Percentiles rank a stretch among this genome's conserved stretches.
phyloP scores from a whole-genome alignment of 306 rosid species.

The Hippophae gyantsensis region DNA sequence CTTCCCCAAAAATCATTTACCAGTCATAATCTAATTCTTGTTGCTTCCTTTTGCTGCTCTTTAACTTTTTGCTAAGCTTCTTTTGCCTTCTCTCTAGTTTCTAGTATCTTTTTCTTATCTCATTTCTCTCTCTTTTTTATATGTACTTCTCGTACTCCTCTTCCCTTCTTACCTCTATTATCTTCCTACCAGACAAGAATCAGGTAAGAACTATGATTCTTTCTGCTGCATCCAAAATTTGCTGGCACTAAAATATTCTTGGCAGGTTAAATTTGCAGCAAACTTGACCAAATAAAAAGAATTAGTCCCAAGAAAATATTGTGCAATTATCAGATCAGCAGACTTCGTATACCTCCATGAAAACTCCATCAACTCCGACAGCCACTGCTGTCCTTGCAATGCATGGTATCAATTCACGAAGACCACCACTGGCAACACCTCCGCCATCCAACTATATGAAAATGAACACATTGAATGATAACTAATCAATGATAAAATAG shows the following conservation, averaged over 20 bases:
- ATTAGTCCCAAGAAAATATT: background rate
- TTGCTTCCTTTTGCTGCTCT: no score
- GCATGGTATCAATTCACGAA: slow-evolving; percentile 93
- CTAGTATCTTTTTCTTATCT: no score
- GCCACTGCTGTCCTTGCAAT: slow-evolving; percentile 93
- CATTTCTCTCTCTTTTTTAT: no score
- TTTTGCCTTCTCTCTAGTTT: no score
- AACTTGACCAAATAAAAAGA: background rate
- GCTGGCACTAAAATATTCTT: background rate
- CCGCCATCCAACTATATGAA: slow-evolving; percentile 78
- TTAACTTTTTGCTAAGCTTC: no score
- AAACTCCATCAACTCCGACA: slow-evolving; percentile 95
- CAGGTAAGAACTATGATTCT: no score
- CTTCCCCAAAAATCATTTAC: no score
- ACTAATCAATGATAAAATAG: slow-evolving; percentile 6
- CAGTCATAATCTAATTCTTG: no score
- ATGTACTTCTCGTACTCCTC: no score
- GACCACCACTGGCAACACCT: slow-evolving; percentile 98
- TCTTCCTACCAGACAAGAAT: no score
- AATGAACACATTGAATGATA: slow-evolving; percentile 17
- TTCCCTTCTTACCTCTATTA: no score
- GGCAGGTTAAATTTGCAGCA: background rate
- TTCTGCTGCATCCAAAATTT: no score
- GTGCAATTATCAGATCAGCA: slow-evolving; percentile 3
- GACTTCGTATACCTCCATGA: slow-evolving; percentile 71